Base-by-base conservation (phyloP, 805 yeast genomes). In the Saccharomycopsis sp. region DNA sequence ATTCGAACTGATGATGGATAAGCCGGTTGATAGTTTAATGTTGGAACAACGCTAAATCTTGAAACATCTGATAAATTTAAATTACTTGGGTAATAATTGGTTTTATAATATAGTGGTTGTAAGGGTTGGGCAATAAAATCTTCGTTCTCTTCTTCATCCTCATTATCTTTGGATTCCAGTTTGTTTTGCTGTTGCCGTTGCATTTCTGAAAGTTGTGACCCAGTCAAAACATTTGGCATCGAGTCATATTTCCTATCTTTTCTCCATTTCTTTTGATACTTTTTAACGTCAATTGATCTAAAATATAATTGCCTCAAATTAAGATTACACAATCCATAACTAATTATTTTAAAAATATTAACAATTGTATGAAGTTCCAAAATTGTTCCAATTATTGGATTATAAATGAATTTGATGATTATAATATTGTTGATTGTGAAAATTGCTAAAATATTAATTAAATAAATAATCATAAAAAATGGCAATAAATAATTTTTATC, bases 1-100 rank as follows among this genome's bases (percentile, higher is more conserved):
- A 63, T 55, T 13, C 53, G 44, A 1, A 55, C 50, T 6, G 63
- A 55, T 16, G 63, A 55, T 4, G 75, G 75, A 51, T 70, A 70
- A 6, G 62, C 69, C 1, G 75, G 75, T 54, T 70, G 75, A 52
- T 70, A 70, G 7, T 70, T 65, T 40, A 70, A 58, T 3, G 75
- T 70, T 1, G 75, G 75, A 0, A 72, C 70, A 55, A 62, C 59
- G 68, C 71, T 64, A 54, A 63, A 71, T 51, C 65, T 64, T 8
- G 60, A 52, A 17, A 66, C 45, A 43, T 66, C 66, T 6, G 45
- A 13, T 13, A 66, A 36, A 0, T 69, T 60, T 37, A 70, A 56
- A 51, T 69, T 71, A 7, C 46, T 35, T 3, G 75, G 75, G 52
- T 70, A 70, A 20, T 59, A 58, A 19, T 54, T 55, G 1, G 53